Percentiles rank a stretch among this genome's conserved stretches.
phyloP scores from a whole-genome alignment of 495 filamentous ascomycete species.

The Aspergillus panamensis region DNA sequence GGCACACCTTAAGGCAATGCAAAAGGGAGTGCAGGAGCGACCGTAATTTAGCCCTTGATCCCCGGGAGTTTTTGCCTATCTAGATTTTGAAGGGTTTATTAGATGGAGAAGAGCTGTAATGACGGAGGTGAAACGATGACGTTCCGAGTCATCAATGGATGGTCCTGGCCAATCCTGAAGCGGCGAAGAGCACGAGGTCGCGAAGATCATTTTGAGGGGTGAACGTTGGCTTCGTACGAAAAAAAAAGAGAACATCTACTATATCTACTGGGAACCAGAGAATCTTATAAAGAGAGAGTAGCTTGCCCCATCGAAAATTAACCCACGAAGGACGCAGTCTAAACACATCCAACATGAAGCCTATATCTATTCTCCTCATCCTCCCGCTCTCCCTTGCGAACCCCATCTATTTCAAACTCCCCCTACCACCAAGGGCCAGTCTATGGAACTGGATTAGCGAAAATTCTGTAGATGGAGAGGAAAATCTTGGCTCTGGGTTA shows the following conservation, averaged over 20 bases:
- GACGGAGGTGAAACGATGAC: neutral
- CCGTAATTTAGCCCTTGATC: neutral
- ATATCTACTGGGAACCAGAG: neutral
- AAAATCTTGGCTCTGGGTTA: neutral
- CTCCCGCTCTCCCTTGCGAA: neutral
- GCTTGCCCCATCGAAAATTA: neutral
- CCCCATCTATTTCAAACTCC: neutral
- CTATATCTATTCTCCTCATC: neutral
- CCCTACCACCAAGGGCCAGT: neutral
- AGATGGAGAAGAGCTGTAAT: too few relatives aligned
- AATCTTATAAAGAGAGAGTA: neutral
- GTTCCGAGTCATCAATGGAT: neutral
- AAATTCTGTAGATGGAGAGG: too few relatives aligned
- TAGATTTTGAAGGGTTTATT: neutral
- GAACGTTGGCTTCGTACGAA: neutral
- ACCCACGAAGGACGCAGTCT: neutral
- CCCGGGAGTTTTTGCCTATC: neutral
- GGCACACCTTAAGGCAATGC: slow-evolving; percentile 57
- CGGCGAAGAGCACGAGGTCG: slow-evolving; percentile 14
- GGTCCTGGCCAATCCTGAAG: slow-evolving; percentile 12
- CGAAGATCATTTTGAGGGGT: neutral
- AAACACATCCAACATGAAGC: neutral
- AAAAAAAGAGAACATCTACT: neutral
- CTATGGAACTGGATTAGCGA: neutral
- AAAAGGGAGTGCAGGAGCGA: slow-evolving; percentile 36